phyloP scores from a whole-genome alignment of 768 basidiomycete genomes.

The Pleurotus giganteus region DNA sequence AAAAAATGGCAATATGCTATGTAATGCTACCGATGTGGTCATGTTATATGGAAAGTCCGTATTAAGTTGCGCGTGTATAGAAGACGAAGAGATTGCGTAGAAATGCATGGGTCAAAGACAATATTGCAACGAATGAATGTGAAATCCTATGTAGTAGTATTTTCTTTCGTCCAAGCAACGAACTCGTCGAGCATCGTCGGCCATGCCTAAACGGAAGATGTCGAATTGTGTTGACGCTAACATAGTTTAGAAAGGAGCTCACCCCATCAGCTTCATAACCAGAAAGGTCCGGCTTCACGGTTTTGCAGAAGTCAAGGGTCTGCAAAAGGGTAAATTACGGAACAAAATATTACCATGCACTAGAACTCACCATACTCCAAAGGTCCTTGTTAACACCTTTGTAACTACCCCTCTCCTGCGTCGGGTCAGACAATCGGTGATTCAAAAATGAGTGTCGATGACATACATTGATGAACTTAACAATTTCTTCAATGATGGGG shows the following conservation, averaged over 20 bases:
- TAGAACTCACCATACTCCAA: slow-evolving; percentile 71
- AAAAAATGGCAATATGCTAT: too few species aligned
- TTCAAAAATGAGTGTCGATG: not conserved
- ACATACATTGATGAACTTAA: slow-evolving; percentile 64
- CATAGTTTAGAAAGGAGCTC: slow-evolving; percentile 21
- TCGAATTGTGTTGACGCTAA: slow-evolving; percentile 5
- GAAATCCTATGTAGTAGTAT: not conserved
- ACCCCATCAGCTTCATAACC: slow-evolving; percentile 80
- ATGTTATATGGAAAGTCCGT: too few species aligned
- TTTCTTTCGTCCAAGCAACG: slow-evolving; percentile 58
- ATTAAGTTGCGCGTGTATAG: too few species aligned
- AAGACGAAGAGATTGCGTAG: too few species aligned
- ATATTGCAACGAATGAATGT: not conserved
- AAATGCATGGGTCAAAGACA: too few species aligned
- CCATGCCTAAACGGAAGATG: slow-evolving; percentile 60
- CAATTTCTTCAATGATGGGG: slow-evolving; percentile 61
- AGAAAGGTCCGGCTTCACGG: slow-evolving; percentile 54
- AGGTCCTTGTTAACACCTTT: slow-evolving; percentile 83
- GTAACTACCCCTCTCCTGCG: slow-evolving; percentile 53
- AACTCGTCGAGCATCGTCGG: slow-evolving; percentile 82
- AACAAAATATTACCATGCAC: not conserved
- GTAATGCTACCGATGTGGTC: too few species aligned
- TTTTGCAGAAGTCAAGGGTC: slow-evolving; percentile 77
- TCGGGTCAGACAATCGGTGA: slow-evolving; percentile 19
- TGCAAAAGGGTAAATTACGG: slow-evolving; percentile 23